A percentile compares a stretch with the other conserved stretches of the same genome.
phyloP scores from a whole-genome alignment of 2,329 filamentous ascomycete species.

The Aspergillus floridensis region DNA sequence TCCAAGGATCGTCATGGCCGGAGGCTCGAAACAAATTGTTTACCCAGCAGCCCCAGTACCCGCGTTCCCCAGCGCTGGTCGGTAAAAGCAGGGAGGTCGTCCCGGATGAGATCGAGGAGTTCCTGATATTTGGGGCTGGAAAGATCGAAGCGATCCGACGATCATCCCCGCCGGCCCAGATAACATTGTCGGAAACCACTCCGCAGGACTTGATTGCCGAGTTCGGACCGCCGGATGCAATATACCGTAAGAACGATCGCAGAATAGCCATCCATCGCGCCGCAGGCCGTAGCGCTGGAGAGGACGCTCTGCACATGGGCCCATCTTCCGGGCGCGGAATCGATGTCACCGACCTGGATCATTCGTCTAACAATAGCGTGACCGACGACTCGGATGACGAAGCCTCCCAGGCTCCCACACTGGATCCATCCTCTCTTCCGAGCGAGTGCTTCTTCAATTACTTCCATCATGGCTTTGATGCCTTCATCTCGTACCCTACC shows the following conservation, averaged over 20 bases:
- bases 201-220: slow-evolving; percentile 89
- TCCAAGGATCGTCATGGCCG: slow-evolving; percentile 86
- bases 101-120: slow-evolving; percentile 84
- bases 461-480: slow-evolving; percentile 91
- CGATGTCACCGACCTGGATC: slow-evolving; percentile 65
- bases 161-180: slow-evolving; percentile 64
- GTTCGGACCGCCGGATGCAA: slow-evolving; percentile 87
- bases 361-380: slow-evolving; percentile 68
- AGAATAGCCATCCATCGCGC: slow-evolving; percentile 75
- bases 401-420: slow-evolving; percentile 52
- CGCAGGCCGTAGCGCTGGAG: slow-evolving; percentile 27
- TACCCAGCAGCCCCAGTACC: slow-evolving; percentile 68
- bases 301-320: slow-evolving; percentile 35
- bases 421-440: slow-evolving; percentile 54
- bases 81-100: slow-evolving; percentile 72
- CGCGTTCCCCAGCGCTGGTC: slow-evolving; percentile 67
- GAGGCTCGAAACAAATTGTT: slow-evolving; percentile 75
- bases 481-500: slow-evolving; percentile 78
- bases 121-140: slow-evolving; percentile 75
- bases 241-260: slow-evolving; percentile 87
- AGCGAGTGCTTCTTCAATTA: slow-evolving; percentile 88
- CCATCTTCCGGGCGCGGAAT: slow-evolving; percentile 36
- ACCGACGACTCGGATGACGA: slow-evolving; percentile 68
- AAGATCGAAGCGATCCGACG: slow-evolving; percentile 74
- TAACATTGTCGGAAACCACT: slow-evolving; percentile 79